phyloP scores from a whole-genome alignment of 805 yeast species.

The Tetrapisispora iriomotensis region DNA sequence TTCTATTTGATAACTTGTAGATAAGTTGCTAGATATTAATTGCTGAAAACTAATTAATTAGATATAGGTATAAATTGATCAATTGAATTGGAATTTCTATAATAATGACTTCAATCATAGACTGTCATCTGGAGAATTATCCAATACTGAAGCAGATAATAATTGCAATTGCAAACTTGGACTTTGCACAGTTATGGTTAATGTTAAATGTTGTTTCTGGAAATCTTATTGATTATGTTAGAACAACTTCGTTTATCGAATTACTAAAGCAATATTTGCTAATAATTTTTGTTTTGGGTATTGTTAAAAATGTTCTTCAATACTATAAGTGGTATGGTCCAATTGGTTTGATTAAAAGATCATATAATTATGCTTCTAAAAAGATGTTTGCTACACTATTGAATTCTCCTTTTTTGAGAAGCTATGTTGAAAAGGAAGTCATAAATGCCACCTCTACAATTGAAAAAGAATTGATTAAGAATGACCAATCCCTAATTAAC shows the following conservation, averaged over 20 bases:
- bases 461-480: constrained; percentile 49
- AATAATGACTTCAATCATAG: no score
- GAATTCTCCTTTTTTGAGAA: constrained; percentile 43
- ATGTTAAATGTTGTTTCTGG: neutral
- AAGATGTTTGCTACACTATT: constrained; percentile 28
- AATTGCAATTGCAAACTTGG: neutral
- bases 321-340: constrained; percentile 34
- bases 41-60: no score
- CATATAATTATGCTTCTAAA: constrained; percentile 16
- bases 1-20: no score
- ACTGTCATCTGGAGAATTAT: no score
- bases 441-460: constrained; percentile 36
- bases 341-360: constrained; percentile 19
- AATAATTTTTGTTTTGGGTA: constrained; percentile 5
- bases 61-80: no score
- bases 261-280: constrained; percentile 20
- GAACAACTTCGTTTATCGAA: neutral
- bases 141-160: no score
- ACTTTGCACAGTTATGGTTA: neutral
- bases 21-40: no score
- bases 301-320: constrained; percentile 7
- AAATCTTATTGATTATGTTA: neutral
- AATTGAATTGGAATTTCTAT: no score
- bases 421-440: constrained; percentile 54
- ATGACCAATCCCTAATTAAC: constrained; percentile 37